A percentile compares a stretch with the other conserved stretches of the same genome.
These are phyloP conservation scores for Eucalyptus melliodora DNA, from an alignment of 345 rosid genomes.

Conservation along the genomic window DNA sequence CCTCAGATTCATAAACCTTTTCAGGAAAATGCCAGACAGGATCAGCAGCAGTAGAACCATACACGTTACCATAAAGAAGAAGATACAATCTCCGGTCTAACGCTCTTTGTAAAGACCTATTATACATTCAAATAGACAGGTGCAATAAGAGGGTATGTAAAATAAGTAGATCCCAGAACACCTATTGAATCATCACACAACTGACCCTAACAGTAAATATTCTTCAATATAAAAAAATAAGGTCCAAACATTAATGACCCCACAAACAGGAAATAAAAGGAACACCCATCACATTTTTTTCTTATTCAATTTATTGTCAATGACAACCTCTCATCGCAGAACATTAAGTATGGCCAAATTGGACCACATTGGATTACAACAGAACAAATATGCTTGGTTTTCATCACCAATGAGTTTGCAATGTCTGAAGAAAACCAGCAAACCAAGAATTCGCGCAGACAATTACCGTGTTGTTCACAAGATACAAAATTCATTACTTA, in stretches of 20 bases:
- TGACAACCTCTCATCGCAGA: neutral
- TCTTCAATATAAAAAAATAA: neutral
- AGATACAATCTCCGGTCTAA: conserved; percentile 85
- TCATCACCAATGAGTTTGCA: neutral
- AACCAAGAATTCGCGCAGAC: neutral
- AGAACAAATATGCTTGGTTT: neutral
- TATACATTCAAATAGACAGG: neutral
- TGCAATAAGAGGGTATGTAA: neutral
- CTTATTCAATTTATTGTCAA: neutral
- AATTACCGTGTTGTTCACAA: neutral
- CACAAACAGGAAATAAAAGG: neutral
- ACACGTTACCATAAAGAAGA: conserved; percentile 52
- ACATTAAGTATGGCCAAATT: neutral
- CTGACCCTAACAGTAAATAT: neutral
- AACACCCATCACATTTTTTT: neutral
- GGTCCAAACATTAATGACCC: neutral
- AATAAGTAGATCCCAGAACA: neutral
- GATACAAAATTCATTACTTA: neutral
- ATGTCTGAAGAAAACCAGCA: neutral
- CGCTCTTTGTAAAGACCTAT: conserved; percentile 67
- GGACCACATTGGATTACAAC: neutral
- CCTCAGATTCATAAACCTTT: conserved; percentile 77
- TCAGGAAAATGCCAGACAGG: conserved; percentile 97
- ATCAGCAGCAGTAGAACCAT: conserved; percentile 39
- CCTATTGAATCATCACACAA: neutral